These are phyloP conservation scores for Ophiostoma novo-ulmi DNA, from an alignment of 2,329 filamentous ascomycete genomes.

Conservation along the genomic window DNA sequence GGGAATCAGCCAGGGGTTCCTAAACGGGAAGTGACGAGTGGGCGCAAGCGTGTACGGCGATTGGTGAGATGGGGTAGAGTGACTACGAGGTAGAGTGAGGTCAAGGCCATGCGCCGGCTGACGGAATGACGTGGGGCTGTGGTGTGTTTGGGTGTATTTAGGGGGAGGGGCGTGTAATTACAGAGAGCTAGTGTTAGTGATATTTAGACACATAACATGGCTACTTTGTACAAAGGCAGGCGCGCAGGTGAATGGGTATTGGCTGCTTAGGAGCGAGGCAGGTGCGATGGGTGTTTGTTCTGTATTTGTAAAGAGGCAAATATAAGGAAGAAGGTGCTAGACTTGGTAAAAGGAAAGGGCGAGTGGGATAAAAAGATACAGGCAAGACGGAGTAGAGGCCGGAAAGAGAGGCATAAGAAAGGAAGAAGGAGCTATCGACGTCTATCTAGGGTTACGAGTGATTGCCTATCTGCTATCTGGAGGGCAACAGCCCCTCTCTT, in stretches of 20 bases:
- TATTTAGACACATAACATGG: too few relatives aligned
- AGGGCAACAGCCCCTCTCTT: background rate
- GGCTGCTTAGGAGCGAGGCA: background rate
- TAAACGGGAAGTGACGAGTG: slow-evolving; percentile 9
- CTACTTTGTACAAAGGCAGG: background rate
- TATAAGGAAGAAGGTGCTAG: background rate
- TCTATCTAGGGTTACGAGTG: background rate
- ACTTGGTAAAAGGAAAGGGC: background rate
- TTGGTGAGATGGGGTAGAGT: slow-evolving; percentile 9
- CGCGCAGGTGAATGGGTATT: background rate
- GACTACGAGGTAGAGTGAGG: background rate
- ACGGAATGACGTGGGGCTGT: slow-evolving; percentile 18
- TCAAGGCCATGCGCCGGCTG: slow-evolving; percentile 13
- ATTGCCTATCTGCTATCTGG: background rate
- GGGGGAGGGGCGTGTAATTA: background rate
- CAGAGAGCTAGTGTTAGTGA: background rate
- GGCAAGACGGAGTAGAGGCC: background rate
- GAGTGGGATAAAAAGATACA: background rate
- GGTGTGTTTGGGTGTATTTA: slow-evolving; percentile 3
- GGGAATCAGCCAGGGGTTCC: slow-evolving; percentile 4
- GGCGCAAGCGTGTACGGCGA: slow-evolving; percentile 13
- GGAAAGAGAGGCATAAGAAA: background rate
- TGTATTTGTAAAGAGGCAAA: slow-evolving; percentile 8
- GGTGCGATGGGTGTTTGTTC: background rate
- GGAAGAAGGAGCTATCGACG: background rate